Percentiles rank a stretch among this genome's conserved stretches.
phyloP scores from a whole-genome alignment of 148 eudicot genomes.

The Persicaria maculosa region DNA sequence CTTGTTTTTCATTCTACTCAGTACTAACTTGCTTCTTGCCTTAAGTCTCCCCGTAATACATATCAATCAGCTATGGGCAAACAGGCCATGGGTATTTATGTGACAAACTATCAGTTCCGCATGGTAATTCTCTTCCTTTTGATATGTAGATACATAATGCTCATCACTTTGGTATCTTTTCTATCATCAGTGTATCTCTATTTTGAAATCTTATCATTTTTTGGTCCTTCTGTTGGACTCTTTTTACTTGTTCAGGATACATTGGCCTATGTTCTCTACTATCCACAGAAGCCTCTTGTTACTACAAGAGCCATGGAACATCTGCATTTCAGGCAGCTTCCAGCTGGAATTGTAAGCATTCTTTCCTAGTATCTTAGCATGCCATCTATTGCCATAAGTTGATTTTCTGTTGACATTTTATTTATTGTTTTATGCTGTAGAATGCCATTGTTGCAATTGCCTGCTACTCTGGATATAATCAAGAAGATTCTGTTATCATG shows the following conservation, averaged over 20 bases:
- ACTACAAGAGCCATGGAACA: constrained; percentile 99
- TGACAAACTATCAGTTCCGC: constrained; percentile 94
- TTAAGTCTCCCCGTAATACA: constrained; percentile 96
- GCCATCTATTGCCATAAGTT: constrained; percentile 9
- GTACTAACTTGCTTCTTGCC: constrained; percentile 20
- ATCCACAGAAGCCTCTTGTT: constrained; percentile 98
- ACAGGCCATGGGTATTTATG: constrained; percentile 99
- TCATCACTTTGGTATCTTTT: neutral
- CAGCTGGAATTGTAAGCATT: constrained; percentile 82
- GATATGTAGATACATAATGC: neutral
- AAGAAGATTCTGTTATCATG: constrained; percentile 98
- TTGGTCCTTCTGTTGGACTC: neutral
- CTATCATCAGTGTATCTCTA: neutral
- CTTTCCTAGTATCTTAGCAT: constrained; percentile 2
- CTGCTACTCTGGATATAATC: constrained; percentile 97
- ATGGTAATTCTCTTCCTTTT: constrained; percentile 45
- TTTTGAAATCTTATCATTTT: neutral
- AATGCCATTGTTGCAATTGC: constrained; percentile 96
- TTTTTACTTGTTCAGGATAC: constrained; percentile 56
- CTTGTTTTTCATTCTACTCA: neutral
- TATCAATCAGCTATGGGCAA: constrained; percentile 99
- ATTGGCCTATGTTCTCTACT: constrained; percentile 91
- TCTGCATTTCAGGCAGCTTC: constrained; percentile 94
- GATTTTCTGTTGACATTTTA: neutral
- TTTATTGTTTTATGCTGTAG: constrained; percentile 21